Evolutionary conservation across 805 yeast genomes (phyloP), one percentile per base, ranked within the genome.

Genomic region (Lachancea waltii): DNA sequence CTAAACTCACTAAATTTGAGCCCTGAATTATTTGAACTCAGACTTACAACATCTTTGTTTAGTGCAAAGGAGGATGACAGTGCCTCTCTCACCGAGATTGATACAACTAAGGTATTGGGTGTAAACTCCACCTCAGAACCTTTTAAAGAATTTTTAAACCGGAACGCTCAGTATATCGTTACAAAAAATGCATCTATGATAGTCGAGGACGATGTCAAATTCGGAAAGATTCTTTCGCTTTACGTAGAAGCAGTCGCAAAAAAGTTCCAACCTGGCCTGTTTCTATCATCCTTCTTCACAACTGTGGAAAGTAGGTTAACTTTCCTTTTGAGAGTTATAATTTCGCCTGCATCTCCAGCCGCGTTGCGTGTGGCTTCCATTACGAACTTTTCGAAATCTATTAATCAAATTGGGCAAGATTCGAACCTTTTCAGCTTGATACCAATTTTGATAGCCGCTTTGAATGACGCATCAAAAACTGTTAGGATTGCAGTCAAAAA

Each of bases 31-130:
- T 62, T 80, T 20, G 89, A 81, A 63, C 73, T 86, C 68, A 69
- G 72, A 38, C 63, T 85, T 32, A 83, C 85, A 61, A 70, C 81
- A 1, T 78, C 89, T 0, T 60, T 86, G 36, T 57, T 60, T 25
- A 44, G 49, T 2, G 42, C 40, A 7, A 51, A 49, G 9, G 49
- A 45, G 8, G 39, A 38, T 14, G 13, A 35, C 4, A 49, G 40
- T 42, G 48, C 45, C 41, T 45, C 54, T 7, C 52, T 53, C 13
- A 49, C 54, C 11, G 64, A 60, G 17, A 51, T 62, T 8, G 49
- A 50, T 15, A 35, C 53, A 10, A 54, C 60, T 30, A 58, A 56
- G 25, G 43, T 49, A 23, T 40, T 46, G 13, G 56, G 55, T 23
- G 50, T 48, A 14, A 51, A 44, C 23, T 45, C 47, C 17, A 33